Base-by-base conservation (phyloP, 2,329 filamentous ascomycete species). In the Fusarium buharicum region DNA sequence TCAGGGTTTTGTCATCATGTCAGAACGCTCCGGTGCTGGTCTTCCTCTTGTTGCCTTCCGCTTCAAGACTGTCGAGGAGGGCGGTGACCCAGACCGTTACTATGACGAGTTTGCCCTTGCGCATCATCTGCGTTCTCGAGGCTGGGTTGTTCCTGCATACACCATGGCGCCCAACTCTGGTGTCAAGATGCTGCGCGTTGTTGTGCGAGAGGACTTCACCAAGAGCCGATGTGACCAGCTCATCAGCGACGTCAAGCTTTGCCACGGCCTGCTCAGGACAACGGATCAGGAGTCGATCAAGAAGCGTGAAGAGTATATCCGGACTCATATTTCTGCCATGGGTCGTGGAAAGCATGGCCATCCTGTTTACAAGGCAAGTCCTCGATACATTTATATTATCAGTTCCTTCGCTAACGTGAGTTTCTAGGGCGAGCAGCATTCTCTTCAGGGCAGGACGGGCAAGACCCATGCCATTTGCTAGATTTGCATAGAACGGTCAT, bases 131-230 rank as follows among this genome's bases (percentile, higher is more conserved):
- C 90, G 94, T 47, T 88, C 91, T 64, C 86, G 93, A 30, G 91
- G 92, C 38, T 98, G 94, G 94, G 90, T 97, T 27, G 91, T 97
- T 0, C 94, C 94, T 0, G 94, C 94, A 0, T 98, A 98, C 79
- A 98, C 93, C 34, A 97, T 97, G 94, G 94, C 94, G 1, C 93
- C 93, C 16, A 84, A 96, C 74, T 93, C 91, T 16, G 81, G 87
- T 64, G 83, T 97, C 72, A 96, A 97, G 84, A 89, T 98, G 85
- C 87, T 97, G 81, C 89, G 94, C 33, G 87, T 97, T 5, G 94
- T 98, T 1, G 91, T 97, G 5, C 87, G 94, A 46, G 94, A 97
- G 77, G 94, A 97, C 78, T 97, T 98, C 69, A 91, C 87, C 41
- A 88, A 90, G 75, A 87, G 83, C 67, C 85, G 93, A 34, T 96